Evolutionary conservation across 2,329 filamentous ascomycete genomes (phyloP), one percentile per base, ranked within the genome.

Genomic region (Fusarium lyarnte): DNA sequence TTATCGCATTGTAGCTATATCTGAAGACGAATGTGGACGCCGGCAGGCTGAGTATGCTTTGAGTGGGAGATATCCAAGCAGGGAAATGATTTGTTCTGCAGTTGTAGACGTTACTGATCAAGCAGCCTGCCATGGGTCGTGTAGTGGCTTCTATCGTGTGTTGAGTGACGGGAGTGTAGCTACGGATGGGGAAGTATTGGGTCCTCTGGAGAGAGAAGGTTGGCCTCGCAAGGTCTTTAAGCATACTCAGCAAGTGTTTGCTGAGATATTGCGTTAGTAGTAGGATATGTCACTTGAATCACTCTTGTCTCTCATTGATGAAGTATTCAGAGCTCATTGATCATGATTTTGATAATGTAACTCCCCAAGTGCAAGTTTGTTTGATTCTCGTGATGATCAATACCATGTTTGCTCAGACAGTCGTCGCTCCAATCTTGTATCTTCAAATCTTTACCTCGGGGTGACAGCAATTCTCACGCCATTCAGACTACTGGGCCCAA

Each of bases 401-500:
- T 3, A 0, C 7, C 11, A 25, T 5, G 5, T 7, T 5, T 19
- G 8, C 23, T 6, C 10, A 25, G 16, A 6, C 23, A 27, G 17
- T 4, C 11, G 2, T 27, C 0, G 7, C 25, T 16, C 8, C 1
- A 21, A 19, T 5, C 25, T 14, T 14, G 25, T 21, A 11, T 0
- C 19, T 27, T 46, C 4, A 2, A 10, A 43, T 7, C 19, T 46
- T 31, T 39, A 41, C 25, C 35, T 58, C 12, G 33, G n/a, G 3
- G 43, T 58, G 3, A 58, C 55, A n/a, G 43, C 33, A 12, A 58
- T 31, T 19, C n/a, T 51, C 0, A 58, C 43, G 2, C 55, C 55
- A 36, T 58, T 58, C 43, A 58, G 3, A 25, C 55, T 58, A 39
- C 55, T 58, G 1, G 55, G 55, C 16, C 55, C 55, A 41, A 58